Evolutionary conservation across 2,329 filamentous ascomycete genomes (phyloP), one percentile per base, ranked within the genome.

Genomic region (Thielaviopsis populi): DNA sequence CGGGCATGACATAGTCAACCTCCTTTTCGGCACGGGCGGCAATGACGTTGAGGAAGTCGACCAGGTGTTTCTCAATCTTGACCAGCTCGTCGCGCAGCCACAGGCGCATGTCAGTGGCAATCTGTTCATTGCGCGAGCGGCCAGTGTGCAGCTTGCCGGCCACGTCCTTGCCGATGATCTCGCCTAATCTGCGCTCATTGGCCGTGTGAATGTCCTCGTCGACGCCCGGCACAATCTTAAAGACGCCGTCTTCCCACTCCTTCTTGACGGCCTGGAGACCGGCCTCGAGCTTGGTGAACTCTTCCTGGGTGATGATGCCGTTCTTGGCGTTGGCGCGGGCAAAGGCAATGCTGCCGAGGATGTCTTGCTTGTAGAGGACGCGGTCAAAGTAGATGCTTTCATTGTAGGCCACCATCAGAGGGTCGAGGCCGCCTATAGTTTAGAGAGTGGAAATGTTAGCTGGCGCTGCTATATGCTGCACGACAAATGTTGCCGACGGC

Each of bases 141-240:
- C 86, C 86, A 2, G 91, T 96, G 75, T 96, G 91, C 65, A 96
- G 82, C 77, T 96, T 96, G 27, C 91, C 90, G 0, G 86, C 89
- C 65, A 88, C 84, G 30, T 91, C 83, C 73, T 88, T 91, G 70
- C 91, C 89, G 67, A 96, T 91, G 67, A 96, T 81, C 77, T 96
- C 91, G 61, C 88, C 87, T 1, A 89, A 75, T 1, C 86, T 81
- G 63, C 86, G 83, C 74, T 88, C 85, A 68, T 88, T 87, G 65
- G 84, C 84, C 0, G 85, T 87, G 73, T 87, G 84, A 67, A 87
- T 86, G 67, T 76, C 79, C 70, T 85, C 83, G 69, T 84, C 80
- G 37, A 78, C 76, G 61, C 77, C 76, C 0, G 79, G 75, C 42
- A 79, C 73, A 67, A 83, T 80, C 56, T 71, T 71, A 72, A 84